Conservation (phyloP, 176 grass and related monocot species). For the Themeda triandra region DNA sequence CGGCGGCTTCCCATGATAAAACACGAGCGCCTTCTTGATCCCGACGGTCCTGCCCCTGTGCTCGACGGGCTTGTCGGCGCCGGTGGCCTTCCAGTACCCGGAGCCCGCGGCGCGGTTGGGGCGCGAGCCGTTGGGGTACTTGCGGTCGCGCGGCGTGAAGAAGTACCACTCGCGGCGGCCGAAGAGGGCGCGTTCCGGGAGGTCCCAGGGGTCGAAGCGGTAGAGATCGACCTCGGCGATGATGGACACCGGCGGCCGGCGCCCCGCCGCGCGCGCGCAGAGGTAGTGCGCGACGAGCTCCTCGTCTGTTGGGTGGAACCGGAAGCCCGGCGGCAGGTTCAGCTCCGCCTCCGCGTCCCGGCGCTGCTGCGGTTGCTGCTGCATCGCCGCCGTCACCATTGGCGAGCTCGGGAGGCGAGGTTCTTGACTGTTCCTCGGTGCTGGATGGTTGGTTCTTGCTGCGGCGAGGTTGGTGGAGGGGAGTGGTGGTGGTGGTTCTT, state of each 20-base stretch:
- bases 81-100: slow-evolving; percentile 91
- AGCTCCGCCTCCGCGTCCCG: slow-evolving; percentile 82
- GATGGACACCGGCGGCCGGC: slow-evolving; percentile 35
- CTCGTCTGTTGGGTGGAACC: slow-evolving; percentile 90
- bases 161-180: slow-evolving; percentile 88
- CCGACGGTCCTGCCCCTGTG: neutral
- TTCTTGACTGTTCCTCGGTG: neutral
- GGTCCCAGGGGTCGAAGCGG: slow-evolving; percentile 69
- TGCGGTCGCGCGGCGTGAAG: slow-evolving; percentile 80
- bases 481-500: neutral
- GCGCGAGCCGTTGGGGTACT: slow-evolving; percentile 78
- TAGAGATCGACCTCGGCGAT: slow-evolving; percentile 95
- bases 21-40: slow-evolving; percentile 90
- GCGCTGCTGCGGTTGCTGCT: neutral
- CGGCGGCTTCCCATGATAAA: slow-evolving; percentile 68
- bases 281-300: slow-evolving; percentile 88
- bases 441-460: too few relatives aligned
- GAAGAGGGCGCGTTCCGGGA: slow-evolving; percentile 62
- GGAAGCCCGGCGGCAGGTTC: slow-evolving; percentile 74
- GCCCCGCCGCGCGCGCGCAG: slow-evolving; percentile 34
- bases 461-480: neutral
- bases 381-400: slow-evolving; percentile 13
- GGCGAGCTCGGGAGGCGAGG: neutral
- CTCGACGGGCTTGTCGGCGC: slow-evolving; percentile 65
- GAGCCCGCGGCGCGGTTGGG: slow-evolving; percentile 59